These are phyloP conservation scores for Phytopythium kandeliae DNA, from an alignment of 352 stramenopile genomes.

Conservation along the genomic window DNA sequence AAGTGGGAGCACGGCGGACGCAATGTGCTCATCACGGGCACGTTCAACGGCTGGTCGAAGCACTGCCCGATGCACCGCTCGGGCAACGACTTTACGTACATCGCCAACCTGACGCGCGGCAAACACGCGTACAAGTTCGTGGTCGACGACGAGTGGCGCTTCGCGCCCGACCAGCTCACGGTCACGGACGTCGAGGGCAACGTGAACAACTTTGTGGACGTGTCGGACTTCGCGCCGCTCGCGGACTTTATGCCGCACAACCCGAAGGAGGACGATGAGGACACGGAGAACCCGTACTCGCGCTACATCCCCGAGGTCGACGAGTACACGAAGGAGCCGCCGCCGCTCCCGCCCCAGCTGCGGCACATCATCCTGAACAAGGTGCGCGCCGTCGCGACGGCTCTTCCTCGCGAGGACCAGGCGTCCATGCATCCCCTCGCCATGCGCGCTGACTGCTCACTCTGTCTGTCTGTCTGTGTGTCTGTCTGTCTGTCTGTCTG, in stretches of 20 bases:
- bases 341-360: slow-evolving; percentile 96
- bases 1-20: slow-evolving; percentile 97
- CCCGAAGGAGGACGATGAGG: slow-evolving; percentile 44
- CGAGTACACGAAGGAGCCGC: slow-evolving; percentile 99
- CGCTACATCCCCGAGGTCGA: slow-evolving; percentile 97
- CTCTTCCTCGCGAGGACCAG: too few relatives aligned
- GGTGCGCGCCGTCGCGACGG: slow-evolving; percentile 31
- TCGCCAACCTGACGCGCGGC: slow-evolving; percentile 95
- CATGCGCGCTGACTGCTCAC: neutral
- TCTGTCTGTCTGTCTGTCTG: too few relatives aligned
- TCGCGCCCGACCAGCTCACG: slow-evolving; percentile 92
- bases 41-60: slow-evolving; percentile 99
- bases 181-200: slow-evolving; percentile 98
- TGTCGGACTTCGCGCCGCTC: slow-evolving; percentile 95
- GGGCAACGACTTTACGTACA: slow-evolving; percentile 99
- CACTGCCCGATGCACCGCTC: slow-evolving; percentile 99
- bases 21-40: slow-evolving; percentile 98
- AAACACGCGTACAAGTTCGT: slow-evolving; percentile 99
- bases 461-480: neutral
- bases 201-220: slow-evolving; percentile 99
- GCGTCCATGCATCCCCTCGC: too few relatives aligned
- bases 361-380: slow-evolving; percentile 99
- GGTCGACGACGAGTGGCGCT: slow-evolving; percentile 99
- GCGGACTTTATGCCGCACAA: slow-evolving; percentile 61
- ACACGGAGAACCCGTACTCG: slow-evolving; percentile 92